A percentile compares a stretch with the other conserved stretches of the same genome.
These are phyloP conservation scores for Toxoplasma gondii DNA, from an alignment of 169 alveolate species.

Conservation along the genomic window DNA sequence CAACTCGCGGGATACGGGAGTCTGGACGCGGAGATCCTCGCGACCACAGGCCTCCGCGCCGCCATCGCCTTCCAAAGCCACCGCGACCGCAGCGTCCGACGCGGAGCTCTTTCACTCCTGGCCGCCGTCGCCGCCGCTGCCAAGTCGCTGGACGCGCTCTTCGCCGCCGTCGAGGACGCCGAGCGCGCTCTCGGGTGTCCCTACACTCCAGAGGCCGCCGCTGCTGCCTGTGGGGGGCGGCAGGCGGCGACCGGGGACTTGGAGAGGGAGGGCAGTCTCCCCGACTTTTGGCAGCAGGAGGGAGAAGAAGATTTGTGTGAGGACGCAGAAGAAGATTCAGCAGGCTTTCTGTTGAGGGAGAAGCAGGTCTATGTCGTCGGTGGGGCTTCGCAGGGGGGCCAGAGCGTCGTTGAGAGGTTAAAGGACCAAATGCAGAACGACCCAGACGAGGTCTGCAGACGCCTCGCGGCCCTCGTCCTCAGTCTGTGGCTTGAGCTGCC, in stretches of 20 bases:
- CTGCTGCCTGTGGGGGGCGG: background rate
- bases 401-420: background rate
- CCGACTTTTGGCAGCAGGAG: background rate
- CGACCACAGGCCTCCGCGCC: background rate
- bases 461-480: conserved; percentile 5
- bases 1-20: background rate
- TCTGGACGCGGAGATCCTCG: background rate
- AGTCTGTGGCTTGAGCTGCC: background rate
- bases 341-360: background rate
- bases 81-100: background rate
- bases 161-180: background rate
- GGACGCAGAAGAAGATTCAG: background rate
- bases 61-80: background rate
- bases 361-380: background rate
- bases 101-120: conserved; percentile 24
- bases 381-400: background rate
- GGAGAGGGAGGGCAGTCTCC: background rate
- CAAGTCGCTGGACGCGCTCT: background rate
- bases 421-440: background rate
- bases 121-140: conserved; percentile 1
- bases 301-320: background rate
- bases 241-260: background rate
- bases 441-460: conserved; percentile 37
- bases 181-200: background rate
- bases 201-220: conserved; percentile 3